phyloP scores from a whole-genome alignment of 116 monocot species.

The Posidonia oceanica region DNA sequence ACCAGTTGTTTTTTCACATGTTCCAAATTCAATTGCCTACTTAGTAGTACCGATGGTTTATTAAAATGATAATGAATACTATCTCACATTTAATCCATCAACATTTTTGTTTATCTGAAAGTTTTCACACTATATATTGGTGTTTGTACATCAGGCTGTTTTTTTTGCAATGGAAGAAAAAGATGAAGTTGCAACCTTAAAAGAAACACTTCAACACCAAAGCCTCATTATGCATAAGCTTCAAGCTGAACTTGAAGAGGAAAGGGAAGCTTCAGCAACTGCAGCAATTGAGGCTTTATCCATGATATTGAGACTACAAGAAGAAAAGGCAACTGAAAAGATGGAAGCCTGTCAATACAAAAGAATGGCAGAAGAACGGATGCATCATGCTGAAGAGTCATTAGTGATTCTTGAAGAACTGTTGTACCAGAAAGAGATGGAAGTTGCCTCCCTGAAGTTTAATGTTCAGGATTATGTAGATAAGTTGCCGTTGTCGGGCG shows the following conservation, averaged over 20 bases:
- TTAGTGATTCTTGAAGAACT: constrained; percentile 45
- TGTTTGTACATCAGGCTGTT: neutral
- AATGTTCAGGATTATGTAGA: constrained; percentile 30
- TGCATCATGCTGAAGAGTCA: constrained; percentile 43
- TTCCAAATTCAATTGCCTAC: too few relatives aligned
- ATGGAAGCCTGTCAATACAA: constrained; percentile 90
- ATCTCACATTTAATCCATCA: too few relatives aligned
- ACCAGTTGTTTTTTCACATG: too few relatives aligned
- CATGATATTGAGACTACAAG: constrained; percentile 79
- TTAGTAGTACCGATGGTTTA: too few relatives aligned
- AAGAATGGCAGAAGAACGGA: constrained; percentile 71
- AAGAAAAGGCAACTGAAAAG: constrained; percentile 72
- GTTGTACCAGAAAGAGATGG: constrained; percentile 66
- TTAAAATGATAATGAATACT: too few relatives aligned
- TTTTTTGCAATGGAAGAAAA: constrained; percentile 1
- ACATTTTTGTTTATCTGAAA: neutral
- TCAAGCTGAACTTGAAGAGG: constrained; percentile 62
- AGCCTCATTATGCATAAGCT: constrained; percentile 43
- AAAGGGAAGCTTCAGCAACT: constrained; percentile 69
- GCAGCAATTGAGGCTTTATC: constrained; percentile 71
- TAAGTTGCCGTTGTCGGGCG: constrained; percentile 13
- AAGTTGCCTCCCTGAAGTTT: constrained; percentile 41
- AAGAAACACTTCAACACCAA: constrained; percentile 47
- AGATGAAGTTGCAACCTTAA: constrained; percentile 26
- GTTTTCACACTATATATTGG: neutral